A percentile compares a stretch with the other conserved stretches of the same genome.
phyloP scores from a whole-genome alignment of 73 alveolate species.

The Diophrys appendiculata region DNA sequence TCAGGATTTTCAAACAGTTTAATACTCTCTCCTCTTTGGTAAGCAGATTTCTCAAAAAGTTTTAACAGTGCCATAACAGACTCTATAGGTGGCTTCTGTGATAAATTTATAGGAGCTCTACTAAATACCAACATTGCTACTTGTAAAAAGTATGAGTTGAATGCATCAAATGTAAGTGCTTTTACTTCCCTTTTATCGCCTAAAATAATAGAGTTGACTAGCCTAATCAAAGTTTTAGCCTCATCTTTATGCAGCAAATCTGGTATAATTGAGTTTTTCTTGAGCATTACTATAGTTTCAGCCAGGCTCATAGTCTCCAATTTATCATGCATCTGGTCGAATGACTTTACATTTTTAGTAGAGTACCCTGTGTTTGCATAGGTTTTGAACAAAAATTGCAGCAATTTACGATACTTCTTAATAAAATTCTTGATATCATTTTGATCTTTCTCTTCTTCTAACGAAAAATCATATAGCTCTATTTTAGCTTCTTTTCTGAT shows the following conservation, averaged over 20 bases:
- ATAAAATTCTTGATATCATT: conserved; percentile 40
- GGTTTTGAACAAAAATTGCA: conserved; percentile 35
- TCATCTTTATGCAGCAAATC: conserved; percentile 46
- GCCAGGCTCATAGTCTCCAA: conserved; percentile 32
- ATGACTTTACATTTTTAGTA: conserved; percentile 3
- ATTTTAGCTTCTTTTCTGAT: conserved; percentile 4
- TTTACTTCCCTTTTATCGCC: conserved; percentile 7
- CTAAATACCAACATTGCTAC: conserved; percentile 51
- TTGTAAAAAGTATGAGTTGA: conserved; percentile 30
- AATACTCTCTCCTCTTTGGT: conserved; percentile 37
- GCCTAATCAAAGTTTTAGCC: conserved; percentile 22
- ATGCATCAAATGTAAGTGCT: conserved; percentile 35
- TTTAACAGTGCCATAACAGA: conserved; percentile 30
- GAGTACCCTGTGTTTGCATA: conserved; percentile 51
- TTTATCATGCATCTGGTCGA: conserved; percentile 23
- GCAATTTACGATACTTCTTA: conserved; percentile 18
- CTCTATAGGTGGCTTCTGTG: conserved; percentile 47
- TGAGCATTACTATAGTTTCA: conserved; percentile 39
- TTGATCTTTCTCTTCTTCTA: conserved; percentile 58
- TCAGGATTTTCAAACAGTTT: conserved; percentile 68
- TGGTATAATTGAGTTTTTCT: conserved; percentile 11
- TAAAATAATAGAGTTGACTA: background rate
- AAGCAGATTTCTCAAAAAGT: conserved; percentile 21
- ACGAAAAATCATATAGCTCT: conserved; percentile 46
- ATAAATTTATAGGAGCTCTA: conserved; percentile 11